Base-by-base conservation (phyloP, 768 basidiomycete species). In the Tricholomella constricta region DNA sequence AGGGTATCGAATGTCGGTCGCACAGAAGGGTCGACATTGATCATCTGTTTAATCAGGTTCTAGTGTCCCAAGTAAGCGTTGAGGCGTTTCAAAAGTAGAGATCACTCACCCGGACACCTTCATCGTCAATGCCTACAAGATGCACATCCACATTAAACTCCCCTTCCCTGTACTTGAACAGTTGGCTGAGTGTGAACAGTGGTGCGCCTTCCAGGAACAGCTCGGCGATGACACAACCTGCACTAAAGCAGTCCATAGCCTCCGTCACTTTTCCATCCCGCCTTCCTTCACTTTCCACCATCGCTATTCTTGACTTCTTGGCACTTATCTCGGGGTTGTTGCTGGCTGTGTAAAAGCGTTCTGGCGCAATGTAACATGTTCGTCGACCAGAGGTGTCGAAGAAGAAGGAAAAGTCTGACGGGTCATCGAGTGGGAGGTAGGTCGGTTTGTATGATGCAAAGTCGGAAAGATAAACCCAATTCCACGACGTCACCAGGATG, bases 391-490 rank as follows among this genome's bases (percentile, higher is more conserved):
- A 94, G 4, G 93, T 94, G 70, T 99, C 97, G 69, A 95, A 98
- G 78, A 87, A 99, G 76, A 94, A 97, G 4, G 94, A 95, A 69
- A 98, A 99, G 72, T 96, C 94, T 7, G 95, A 85, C 3, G 97
- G 97, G 65, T 98, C 95, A 64, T 99, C 94, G 38, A 98, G 80
- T 0, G 97, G 97, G 10, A 99, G 83, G 68, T 85, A 91, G 2
- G 94, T 95, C 0, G 95, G 97, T 67, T 99, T 99, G 81, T 91
- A 95, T 0, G 86, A 82, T 0, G 95, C 91, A 67, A 98, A 98
- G 72, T 98, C 97, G 36, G 95, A 91, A 45, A 99, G 77, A 64
- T 94, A 94, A 10, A 97, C 81, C 86, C 92, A 93, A 63, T 98
- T 95, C 80, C 93, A 95, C 0, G 96, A 94, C 0, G 95, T 94